Evolutionary conservation across 2,329 filamentous ascomycete species (phyloP), one percentile per base, ranked within the genome.

Genomic region (Aspergillus clavatus): DNA sequence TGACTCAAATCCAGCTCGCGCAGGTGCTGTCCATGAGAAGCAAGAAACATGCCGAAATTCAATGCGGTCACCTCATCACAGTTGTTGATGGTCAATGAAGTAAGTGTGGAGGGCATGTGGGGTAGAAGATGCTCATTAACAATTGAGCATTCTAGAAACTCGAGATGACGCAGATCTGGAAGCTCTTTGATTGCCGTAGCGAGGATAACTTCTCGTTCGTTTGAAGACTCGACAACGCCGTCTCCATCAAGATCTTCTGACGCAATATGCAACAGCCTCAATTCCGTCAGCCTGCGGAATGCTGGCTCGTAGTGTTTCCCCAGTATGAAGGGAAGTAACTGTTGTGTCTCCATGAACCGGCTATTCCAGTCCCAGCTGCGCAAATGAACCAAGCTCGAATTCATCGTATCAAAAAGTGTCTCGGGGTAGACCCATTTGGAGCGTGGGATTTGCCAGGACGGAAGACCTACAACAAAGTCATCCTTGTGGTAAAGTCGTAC

Each of bases 41-140:
- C 61, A 31, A 96, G 74, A 58, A 86, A 95, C 0, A 67, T 62
- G 21, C 74, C 70, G 18, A 96, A 69, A 47, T 82, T 77, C 3
- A 82, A 75, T 1, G 87, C 84, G 4, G 76, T 81, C 7, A 95
- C 68, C 50, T 86, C 81, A 68, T 84, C 83, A 60, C 89, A 96
- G 56, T 93, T 91, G 53, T 83, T 80, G 12, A 96, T 72, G 52
- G 84, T 84, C 3, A 97, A 73, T 37, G 80, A 79, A 37, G 76
- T 70, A 16, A 97, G 73, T 3, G 72, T 77, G 8, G 70, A 74
- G 1, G 90, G 88, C 5, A 96, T 69, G 3, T 80, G 72, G 1
- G 79, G 74, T n/a, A 95, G 71, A 14, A 94, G 73, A 7, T 74
- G 72, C 6, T 81, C 77, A 58, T 86, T 86, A 46, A 89, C 77